Base-by-base conservation (phyloP, 495 filamentous ascomycete genomes). In the Aspergillus sclerotioniger region DNA sequence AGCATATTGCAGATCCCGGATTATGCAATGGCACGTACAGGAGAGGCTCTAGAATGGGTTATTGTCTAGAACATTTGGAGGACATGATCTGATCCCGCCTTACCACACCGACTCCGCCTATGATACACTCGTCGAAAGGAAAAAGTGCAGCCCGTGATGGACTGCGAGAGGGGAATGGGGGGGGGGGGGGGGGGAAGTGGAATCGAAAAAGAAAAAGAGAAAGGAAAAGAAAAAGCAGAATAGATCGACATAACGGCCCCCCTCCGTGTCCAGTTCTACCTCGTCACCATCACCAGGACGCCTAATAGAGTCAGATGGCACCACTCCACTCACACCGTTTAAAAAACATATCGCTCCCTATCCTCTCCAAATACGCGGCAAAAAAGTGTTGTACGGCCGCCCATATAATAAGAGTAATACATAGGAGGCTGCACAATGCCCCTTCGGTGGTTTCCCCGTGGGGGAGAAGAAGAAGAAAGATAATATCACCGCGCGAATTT, bases 251-350 rank as follows among this genome's bases (percentile, higher is more conserved):
- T 15, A 10, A 37, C 33, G 7, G 33, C 33, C 33, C 9, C 33
- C 9, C 13, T 33, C 33, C 3, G 1, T 37, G 8, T 9, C 33
- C 13, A 37, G 9, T 37, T 37, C 8, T 37, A 37, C 33, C 33
- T 15, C 33, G 9, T 37, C 33, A 37, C 33, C 37, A 41, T 41
- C 7, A 41, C 13, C 60, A 52, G 58, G 55, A 66, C 64, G 64
- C 64, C 63, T 25, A 25, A 58, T 54, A 50, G 54, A 56, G 49
- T 61, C 48, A 49, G 21, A 54, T 48, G 7, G 49, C 49, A 21
- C 13, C 39, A 47, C 20, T 29, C n/a, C 21, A 32, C n/a, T 10
- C 16, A 46, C 44, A 46, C 44, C 16, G 19, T 21, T 10, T 10
- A 4, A n/a, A 46, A 16, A 20, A 46, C 6, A 50, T 31, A 32